phyloP scores from a whole-genome alignment of 164 flowering plant species.

The Houttuynia cordata region DNA sequence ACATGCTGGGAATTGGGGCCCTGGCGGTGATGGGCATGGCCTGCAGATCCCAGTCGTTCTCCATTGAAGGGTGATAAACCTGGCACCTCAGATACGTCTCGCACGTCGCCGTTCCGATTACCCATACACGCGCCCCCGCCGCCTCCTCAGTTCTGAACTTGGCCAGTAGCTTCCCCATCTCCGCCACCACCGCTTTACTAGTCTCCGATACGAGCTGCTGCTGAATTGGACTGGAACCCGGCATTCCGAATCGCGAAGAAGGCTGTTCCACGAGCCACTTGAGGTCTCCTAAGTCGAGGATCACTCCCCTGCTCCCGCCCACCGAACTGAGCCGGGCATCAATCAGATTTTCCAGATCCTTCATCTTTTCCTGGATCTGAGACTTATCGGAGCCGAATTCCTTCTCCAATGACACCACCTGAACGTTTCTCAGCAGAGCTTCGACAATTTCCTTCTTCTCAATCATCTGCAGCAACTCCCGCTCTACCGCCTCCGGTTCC shows the following conservation, averaged over 20 bases:
- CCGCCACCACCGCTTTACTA: constrained; percentile 44
- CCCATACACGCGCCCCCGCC: constrained; percentile 35
- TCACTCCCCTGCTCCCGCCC: constrained; percentile 29
- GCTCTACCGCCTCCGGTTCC: constrained; percentile 57
- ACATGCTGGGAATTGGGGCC: constrained; percentile 50
- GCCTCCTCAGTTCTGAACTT: constrained; percentile 17
- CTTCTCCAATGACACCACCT: constrained; percentile 43
- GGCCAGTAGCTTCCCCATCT: constrained; percentile 58
- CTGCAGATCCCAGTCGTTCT: constrained; percentile 94
- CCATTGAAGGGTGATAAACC: constrained; percentile 80
- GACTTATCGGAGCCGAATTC: constrained; percentile 35
- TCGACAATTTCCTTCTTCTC: constrained; percentile 55
- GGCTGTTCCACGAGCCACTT: constrained; percentile 90
- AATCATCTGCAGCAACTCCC: constrained; percentile 45
- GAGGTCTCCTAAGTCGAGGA: constrained; percentile 80
- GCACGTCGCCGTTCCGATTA: constrained; percentile 88
- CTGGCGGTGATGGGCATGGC: constrained; percentile 71
- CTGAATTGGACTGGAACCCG: constrained; percentile 19
- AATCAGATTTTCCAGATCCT: constrained; percentile 39
- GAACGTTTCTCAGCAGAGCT: constrained; percentile 30
- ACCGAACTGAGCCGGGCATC: constrained; percentile 26
- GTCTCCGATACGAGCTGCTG: constrained; percentile 33
- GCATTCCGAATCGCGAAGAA: constrained; percentile 11
- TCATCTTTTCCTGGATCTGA: constrained; percentile 27
- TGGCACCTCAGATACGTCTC: constrained; percentile 93